Conservation (phyloP, 108 stramenopile genomes). For the Skeletonema costatum region DNA sequence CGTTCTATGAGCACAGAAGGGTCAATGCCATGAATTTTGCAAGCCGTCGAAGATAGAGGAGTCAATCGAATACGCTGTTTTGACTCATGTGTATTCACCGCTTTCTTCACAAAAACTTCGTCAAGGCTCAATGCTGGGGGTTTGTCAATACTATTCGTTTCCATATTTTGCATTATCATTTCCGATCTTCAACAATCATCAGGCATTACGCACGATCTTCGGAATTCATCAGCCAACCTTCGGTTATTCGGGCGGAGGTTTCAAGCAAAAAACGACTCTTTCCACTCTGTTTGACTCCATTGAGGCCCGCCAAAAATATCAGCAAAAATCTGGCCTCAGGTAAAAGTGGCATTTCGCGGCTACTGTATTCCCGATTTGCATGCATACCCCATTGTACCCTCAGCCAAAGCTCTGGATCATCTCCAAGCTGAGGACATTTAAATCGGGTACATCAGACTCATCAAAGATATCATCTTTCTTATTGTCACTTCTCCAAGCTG, state of each 20-base stretch:
- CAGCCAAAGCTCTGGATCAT: constrained; percentile 1
- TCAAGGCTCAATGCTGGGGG: not conserved
- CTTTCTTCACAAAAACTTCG: constrained; percentile 11
- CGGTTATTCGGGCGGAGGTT: too few relatives aligned
- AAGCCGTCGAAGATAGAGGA: constrained; percentile 15
- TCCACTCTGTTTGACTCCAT: too few relatives aligned
- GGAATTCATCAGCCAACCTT: too few relatives aligned
- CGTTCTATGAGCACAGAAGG: constrained; percentile 8
- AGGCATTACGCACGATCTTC: too few relatives aligned
- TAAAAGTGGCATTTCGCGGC: too few relatives aligned
- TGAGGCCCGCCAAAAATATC: too few relatives aligned
- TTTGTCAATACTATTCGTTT: not conserved
- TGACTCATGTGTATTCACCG: not conserved
- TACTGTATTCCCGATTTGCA: too few relatives aligned
- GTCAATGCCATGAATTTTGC: constrained; percentile 24
- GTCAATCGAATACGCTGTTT: constrained; percentile 8
- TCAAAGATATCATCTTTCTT: not conserved
- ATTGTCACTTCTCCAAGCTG: not conserved
- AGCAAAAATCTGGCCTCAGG: too few relatives aligned
- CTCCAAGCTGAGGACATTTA: constrained; percentile 9
- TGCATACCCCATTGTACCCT: not conserved
- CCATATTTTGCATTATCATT: not conserved
- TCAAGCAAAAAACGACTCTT: too few relatives aligned
- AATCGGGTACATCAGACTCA: constrained; percentile 16
- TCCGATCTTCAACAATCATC: not conserved